Conservation (phyloP, 2,329 filamentous ascomycete species). For the Berkeleyomyces rouxiae region DNA sequence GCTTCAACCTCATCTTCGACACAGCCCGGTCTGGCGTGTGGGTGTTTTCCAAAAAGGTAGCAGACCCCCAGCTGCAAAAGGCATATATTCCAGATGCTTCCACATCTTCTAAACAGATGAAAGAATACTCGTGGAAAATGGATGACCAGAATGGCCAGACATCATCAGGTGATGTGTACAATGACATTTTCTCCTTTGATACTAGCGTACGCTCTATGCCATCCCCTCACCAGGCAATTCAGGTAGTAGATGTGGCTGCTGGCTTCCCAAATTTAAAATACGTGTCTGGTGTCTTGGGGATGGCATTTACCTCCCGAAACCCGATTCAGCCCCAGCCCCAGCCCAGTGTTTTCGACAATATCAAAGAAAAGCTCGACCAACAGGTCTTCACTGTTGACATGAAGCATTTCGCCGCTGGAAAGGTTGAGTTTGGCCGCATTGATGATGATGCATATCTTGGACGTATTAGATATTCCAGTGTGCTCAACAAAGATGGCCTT, state of each 20-base stretch:
- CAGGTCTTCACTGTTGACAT: constrained; percentile 48
- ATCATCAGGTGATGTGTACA: constrained; percentile 28
- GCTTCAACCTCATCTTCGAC: constrained; percentile 28
- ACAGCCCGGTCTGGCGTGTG: constrained; percentile 32
- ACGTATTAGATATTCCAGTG: constrained; percentile 38
- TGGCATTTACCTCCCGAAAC: constrained; percentile 28
- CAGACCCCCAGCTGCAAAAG: constrained; percentile 21
- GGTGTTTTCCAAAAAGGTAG: constrained; percentile 31
- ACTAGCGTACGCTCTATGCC: constrained; percentile 20
- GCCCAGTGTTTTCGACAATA: constrained; percentile 28
- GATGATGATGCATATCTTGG: constrained; percentile 47
- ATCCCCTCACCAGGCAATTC: constrained; percentile 26
- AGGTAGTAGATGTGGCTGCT: constrained; percentile 26
- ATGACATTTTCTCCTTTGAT: constrained; percentile 25
- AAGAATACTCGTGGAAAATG: constrained; percentile 26
- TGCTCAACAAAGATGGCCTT: constrained; percentile 43
- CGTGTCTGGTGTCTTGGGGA: constrained; percentile 25
- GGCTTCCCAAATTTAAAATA: constrained; percentile 24
- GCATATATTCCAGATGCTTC: constrained; percentile 26
- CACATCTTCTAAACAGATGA: constrained; percentile 23
- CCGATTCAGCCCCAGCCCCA: constrained; percentile 25
- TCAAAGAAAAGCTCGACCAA: background rate
- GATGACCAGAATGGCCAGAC: constrained; percentile 28
- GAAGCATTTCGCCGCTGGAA: constrained; percentile 39
- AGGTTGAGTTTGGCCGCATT: constrained; percentile 60